Percentiles rank a stretch among this genome's conserved stretches.
These are phyloP conservation scores for Penicillium mononematosum DNA, from an alignment of 495 filamentous ascomycete species.

Conservation along the genomic window DNA sequence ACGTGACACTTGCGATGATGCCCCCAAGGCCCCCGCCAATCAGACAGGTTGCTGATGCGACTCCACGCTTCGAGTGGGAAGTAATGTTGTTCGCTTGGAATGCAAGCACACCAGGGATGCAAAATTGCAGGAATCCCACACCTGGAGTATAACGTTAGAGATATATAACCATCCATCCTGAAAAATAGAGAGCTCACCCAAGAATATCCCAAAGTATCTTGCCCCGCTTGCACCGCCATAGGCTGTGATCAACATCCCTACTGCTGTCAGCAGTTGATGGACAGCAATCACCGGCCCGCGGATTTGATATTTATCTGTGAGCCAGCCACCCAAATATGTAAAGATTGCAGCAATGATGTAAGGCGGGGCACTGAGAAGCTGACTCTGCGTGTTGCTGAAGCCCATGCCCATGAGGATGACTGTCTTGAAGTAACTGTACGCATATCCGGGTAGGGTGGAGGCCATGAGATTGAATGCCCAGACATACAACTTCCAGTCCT, in stretches of 20 bases:
- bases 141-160: background rate
- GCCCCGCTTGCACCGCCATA: background rate
- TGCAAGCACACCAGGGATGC: conserved; percentile 1
- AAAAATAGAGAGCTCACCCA: background rate
- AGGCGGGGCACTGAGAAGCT: conserved; percentile 4
- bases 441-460: conserved; percentile 5
- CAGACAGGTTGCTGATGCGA: background rate
- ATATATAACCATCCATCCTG: background rate
- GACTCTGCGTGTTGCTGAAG: background rate
- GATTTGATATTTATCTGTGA: conserved; percentile 7
- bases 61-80: conserved; percentile 2
- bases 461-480: conserved; percentile 7
- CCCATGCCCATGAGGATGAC: conserved; percentile 4
- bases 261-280: conserved; percentile 2
- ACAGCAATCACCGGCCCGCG: conserved; percentile 2
- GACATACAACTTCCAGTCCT: conserved; percentile 6
- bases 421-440: conserved; percentile 6
- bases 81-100: conserved; percentile 6
- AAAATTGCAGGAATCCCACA: conserved; percentile 4
- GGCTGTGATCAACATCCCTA: conserved; percentile 4
- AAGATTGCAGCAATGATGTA: background rate
- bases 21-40: conserved; percentile 4
- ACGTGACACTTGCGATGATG: background rate
- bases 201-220: conserved; percentile 2
- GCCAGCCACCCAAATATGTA: background rate